Conservation (phyloP, 257 asterid genomes). For the Leptodermis oblonga region DNA sequence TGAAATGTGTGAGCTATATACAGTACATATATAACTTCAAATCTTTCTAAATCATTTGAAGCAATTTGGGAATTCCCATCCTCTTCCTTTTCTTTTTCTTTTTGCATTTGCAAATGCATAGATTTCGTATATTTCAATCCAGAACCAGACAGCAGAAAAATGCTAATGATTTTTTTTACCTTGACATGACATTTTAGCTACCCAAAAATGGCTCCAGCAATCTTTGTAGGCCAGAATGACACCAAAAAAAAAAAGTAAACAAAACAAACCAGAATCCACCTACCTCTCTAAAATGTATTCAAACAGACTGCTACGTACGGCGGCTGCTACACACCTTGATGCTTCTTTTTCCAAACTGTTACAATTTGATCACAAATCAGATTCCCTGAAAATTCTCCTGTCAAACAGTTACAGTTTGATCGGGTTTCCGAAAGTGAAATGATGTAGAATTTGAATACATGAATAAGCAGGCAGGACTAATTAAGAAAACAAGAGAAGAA, state of each 20-base stretch:
- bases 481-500: neutral
- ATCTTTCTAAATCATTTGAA: neutral
- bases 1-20: neutral
- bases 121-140: neutral
- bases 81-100: too few species aligned
- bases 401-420: neutral
- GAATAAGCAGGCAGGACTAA: neutral
- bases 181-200: neutral
- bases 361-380: neutral
- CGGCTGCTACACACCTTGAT: neutral
- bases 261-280: neutral
- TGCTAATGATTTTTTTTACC: too few species aligned
- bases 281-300: conserved; percentile 8
- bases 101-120: too few species aligned
- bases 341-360: neutral
- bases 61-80: neutral
- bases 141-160: neutral
- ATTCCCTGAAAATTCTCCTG: neutral
- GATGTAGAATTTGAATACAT: too few species aligned
- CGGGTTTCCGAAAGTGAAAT: neutral
- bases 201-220: neutral
- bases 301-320: neutral
- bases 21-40: too few species aligned
- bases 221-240: neutral
- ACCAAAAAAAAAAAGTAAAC: neutral